Evolutionary conservation across 2,329 filamentous ascomycete genomes (phyloP), one percentile per base, ranked within the genome.

Genomic region (Clonostachys byssicola): DNA sequence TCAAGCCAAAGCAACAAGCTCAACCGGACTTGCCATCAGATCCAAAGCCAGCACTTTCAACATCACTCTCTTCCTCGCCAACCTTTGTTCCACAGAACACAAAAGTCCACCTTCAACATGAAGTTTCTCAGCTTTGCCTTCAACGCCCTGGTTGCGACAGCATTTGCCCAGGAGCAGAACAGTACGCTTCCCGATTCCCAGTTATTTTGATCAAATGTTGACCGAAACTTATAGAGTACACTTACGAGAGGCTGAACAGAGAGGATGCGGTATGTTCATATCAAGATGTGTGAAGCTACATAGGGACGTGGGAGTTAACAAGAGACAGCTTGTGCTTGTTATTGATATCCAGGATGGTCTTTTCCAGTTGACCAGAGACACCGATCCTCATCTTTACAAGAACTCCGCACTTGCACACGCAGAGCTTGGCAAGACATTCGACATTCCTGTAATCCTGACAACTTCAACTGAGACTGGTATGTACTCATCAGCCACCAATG

Each of bases 391-490:
- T 10, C 73, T 85, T 35, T 91, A 80, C 72, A 75, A 78, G 51
- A 78, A 85, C 60, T 80, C 80, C 62, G 81, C 89, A 52, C 67
- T 88, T 40, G 86, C 82, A 2, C 86, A 89, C 54, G 78, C 85
- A 16, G 77, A 78, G 6, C 61, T 89, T 3, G 86, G 80, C 47
- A 78, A 83, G 46, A 66, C 82, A 47, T 91, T 90, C 58, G 66
- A 83, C 56, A 61, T 89, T 4, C 86, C 88, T 6, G 80, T 85
- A 6, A 72, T 92, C 49, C 63, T 91, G 70, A 87, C 84, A 10
- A 86, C 82, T 6, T 89, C 85, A 7, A 82, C 85, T 5, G 76
- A 89, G 56, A 68, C 63, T 40, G 73, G 71, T 72, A 53, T 42
- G 52, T 42, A 8, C 18, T 17, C 5, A 6, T 12, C 36, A 34